A percentile compares a stretch with the other conserved stretches of the same genome.
Evolutionary conservation across 352 stramenopile species (phyloP).

Genomic region (Globisporangium paddicum): DNA sequence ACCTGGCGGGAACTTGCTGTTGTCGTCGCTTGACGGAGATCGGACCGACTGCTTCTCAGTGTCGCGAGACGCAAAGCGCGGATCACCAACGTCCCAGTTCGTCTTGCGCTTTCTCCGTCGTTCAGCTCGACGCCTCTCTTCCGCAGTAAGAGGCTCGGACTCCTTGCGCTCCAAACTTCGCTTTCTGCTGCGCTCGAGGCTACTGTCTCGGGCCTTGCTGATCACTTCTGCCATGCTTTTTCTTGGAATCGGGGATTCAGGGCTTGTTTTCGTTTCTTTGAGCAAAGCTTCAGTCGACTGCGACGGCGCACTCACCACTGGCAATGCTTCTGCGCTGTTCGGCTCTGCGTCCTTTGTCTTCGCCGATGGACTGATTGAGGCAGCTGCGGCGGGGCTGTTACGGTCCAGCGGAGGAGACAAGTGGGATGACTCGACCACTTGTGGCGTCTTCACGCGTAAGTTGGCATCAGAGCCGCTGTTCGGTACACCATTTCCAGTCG

Average conservation of each 20-base stretch:
- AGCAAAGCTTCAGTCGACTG: not conserved
- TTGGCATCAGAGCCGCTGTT: conserved; percentile 2
- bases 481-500: not conserved
- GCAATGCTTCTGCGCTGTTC: conserved; percentile 1
- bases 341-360: conserved; percentile 35
- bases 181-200: conserved; percentile 29
- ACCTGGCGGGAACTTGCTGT: conserved; percentile 44
- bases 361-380: conserved; percentile 47
- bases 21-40: conserved; percentile 15
- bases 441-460: conserved; percentile 43
- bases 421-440: conserved; percentile 38
- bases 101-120: conserved; percentile 64
- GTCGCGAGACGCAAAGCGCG: conserved; percentile 36
- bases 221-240: conserved; percentile 5
- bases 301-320: not conserved
- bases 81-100: conserved; percentile 83
- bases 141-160: conserved; percentile 36
- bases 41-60: conserved; percentile 7
- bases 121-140: conserved; percentile 56
- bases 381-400: conserved; percentile 30
- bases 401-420: conserved; percentile 44
- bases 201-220: not conserved
- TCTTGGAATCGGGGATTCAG: not conserved
- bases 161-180: conserved; percentile 30
- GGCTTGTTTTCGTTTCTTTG: conserved; percentile 3